Conservation (phyloP, 352 stramenopile species). For the Pythium myriotylum region DNA sequence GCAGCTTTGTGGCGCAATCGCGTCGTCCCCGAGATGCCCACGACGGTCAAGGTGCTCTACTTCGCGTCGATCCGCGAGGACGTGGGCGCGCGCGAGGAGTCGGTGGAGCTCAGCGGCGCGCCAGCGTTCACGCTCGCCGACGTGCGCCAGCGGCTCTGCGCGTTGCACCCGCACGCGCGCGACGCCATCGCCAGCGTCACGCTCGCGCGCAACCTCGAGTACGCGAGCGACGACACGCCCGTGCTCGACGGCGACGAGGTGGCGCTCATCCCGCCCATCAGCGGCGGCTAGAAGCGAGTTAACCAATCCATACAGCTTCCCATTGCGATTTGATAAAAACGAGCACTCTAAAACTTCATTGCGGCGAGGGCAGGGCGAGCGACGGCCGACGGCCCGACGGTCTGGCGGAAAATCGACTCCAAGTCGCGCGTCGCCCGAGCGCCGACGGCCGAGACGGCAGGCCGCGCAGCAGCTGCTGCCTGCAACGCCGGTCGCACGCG, state of each 20-base stretch:
- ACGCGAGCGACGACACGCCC: constrained; percentile 44
- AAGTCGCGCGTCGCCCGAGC: constrained; percentile 40
- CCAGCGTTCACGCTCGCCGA: constrained; percentile 37
- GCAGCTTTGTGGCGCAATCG: no score
- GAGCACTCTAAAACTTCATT: constrained; percentile 29
- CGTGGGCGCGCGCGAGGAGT: constrained; percentile 72
- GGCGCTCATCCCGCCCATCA: constrained; percentile 84
- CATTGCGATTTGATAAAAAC: no score
- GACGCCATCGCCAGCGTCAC: constrained; percentile 58
- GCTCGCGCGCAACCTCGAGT: constrained; percentile 77
- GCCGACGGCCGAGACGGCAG: constrained; percentile 1
- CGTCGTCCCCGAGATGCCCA: no score
- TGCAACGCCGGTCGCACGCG: constrained; percentile 37
- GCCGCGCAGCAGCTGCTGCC: neutral
- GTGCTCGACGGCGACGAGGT: constrained; percentile 75
- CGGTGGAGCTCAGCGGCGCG: constrained; percentile 31
- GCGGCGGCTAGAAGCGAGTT: constrained; percentile 54
- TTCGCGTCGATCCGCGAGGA: constrained; percentile 78
- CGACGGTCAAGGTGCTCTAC: constrained; percentile 76
- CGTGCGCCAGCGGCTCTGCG: constrained; percentile 47
- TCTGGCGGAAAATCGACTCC: constrained; percentile 75
- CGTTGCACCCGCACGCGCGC: constrained; percentile 51
- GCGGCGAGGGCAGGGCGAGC: constrained; percentile 7
- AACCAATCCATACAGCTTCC: no score
- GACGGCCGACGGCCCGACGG: constrained; percentile 27